Conservation (phyloP, 2,329 filamentous ascomycete genomes). For the Phyllosticta capitalensis region DNA sequence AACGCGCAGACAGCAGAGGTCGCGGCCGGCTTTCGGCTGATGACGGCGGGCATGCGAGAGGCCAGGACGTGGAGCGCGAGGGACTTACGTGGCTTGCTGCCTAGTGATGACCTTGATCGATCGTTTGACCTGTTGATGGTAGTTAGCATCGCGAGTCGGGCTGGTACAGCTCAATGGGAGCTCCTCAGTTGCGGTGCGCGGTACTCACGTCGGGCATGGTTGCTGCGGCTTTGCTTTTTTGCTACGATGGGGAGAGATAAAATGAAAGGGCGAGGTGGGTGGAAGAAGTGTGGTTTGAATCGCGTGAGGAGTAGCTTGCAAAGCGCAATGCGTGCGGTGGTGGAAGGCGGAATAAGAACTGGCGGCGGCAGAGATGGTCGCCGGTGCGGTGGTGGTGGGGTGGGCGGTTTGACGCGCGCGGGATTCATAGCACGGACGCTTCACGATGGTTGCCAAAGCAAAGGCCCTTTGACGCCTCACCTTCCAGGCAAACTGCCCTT, state of each 20-base stretch:
- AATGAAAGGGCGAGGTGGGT: neutral
- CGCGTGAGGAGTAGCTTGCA: neutral
- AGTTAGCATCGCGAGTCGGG: neutral
- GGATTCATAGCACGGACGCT: neutral
- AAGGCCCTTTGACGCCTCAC: neutral
- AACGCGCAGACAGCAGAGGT: neutral
- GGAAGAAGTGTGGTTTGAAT: neutral
- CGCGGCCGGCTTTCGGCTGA: neutral
- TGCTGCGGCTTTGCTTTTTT: constrained; percentile 7
- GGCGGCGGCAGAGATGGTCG: neutral
- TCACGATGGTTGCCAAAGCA: neutral
- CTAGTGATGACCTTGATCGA: constrained; percentile 88
- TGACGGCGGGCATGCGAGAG: neutral
- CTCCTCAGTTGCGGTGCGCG: neutral
- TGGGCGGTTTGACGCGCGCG: neutral
- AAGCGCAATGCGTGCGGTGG: neutral
- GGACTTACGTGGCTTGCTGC: constrained; percentile 74
- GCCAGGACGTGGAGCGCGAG: neutral
- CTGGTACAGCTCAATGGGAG: neutral
- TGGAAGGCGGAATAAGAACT: neutral
- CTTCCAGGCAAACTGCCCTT: neutral
- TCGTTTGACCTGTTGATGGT: constrained; percentile 57
- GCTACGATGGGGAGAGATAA: neutral
- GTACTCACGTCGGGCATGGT: constrained; percentile 38
- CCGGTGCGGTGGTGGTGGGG: neutral